Evolutionary conservation across 352 stramenopile genomes (phyloP).

Genomic region (Phytophthora tubulina): DNA sequence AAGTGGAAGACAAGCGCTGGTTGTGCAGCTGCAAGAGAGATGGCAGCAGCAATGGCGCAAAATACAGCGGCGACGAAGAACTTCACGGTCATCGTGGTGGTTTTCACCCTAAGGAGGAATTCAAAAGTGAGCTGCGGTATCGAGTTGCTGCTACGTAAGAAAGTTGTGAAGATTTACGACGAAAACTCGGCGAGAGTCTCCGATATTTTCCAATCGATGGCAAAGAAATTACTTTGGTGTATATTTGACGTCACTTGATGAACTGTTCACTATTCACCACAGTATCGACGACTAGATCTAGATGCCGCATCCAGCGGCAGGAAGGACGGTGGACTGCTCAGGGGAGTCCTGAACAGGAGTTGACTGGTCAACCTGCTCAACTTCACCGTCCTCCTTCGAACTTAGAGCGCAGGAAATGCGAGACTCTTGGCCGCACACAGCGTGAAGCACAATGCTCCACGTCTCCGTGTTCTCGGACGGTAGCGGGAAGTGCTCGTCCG

Average conservation of each 20-base stretch:
- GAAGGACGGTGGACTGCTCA: constrained; percentile 13
- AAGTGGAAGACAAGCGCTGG: constrained; percentile 35
- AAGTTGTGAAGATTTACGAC: too few species aligned
- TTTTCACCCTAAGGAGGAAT: neutral
- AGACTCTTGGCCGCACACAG: constrained; percentile 55
- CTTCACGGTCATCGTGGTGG: constrained; percentile 10
- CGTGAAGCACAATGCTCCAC: constrained; percentile 76
- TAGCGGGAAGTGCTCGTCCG: constrained; percentile 57
- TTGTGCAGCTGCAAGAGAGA: constrained; percentile 4
- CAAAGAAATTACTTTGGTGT: constrained; percentile 19
- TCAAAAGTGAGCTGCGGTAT: constrained; percentile 3
- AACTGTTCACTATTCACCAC: constrained; percentile 5
- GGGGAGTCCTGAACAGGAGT: constrained; percentile 18
- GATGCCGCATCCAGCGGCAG: constrained; percentile 15
- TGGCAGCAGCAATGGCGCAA: neutral
- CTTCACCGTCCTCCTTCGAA: constrained; percentile 8
- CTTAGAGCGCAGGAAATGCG: constrained; percentile 56
- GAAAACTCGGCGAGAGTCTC: neutral
- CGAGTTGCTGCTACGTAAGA: neutral
- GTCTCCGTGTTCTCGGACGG: constrained; percentile 48
- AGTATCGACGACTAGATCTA: constrained; percentile 6
- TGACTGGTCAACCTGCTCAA: constrained; percentile 23
- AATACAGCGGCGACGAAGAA: constrained; percentile 2
- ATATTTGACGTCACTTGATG: neutral
- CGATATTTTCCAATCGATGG: constrained; percentile 16